Base-by-base conservation (phyloP, 306 rosid genomes). In the Pyrus communis region DNA sequence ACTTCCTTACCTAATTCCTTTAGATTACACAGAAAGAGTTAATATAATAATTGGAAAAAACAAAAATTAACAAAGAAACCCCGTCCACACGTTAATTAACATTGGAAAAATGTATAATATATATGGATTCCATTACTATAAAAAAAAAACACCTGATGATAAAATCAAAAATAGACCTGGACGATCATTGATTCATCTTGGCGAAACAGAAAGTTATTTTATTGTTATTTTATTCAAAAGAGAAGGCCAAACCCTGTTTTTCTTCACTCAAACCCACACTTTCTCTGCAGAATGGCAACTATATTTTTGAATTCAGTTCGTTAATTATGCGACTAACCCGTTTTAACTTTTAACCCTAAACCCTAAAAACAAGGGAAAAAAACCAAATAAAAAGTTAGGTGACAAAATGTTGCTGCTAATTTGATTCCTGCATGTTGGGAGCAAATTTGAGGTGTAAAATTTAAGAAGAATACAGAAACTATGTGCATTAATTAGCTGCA, bases 291-390 rank as follows among this genome's bases (percentile, higher is more conserved):
- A 60, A 38, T 73, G 19, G 54, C 63, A 23, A 64, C 9, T 19
- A 33, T 25, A 11, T 31, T 58, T 21, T 11, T 5, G 22, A 15
- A 33, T 64, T 61, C 61, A 64, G 38, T 28, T 70, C 57, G 18
- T 10, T 64, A 46, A 60, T 51, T 17, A 42, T 79, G 70, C 8
- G 67, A 64, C 68, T 73, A 86, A 54, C 86, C 90, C 86, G 81
- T 82, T 79, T 74, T 65, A 45, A 65, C 80, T 60, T 76, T 42
- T 46, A 23, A 23, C 33, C 43, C 35, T 64, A 45, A 68, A 69
- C 27, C 60, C 38, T 27, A 63, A 28, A 9, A 64, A 31, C 55
- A 21, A n/a, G 27, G 28, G 0, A 7, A 14, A 21, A 66, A n/a
- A 18, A 6, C 3, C 17, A 25, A 59, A 72, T 35, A 46, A 31